phyloP scores from a whole-genome alignment of 1,139 yeast genomes.

The Diutina pseudorugosa region DNA sequence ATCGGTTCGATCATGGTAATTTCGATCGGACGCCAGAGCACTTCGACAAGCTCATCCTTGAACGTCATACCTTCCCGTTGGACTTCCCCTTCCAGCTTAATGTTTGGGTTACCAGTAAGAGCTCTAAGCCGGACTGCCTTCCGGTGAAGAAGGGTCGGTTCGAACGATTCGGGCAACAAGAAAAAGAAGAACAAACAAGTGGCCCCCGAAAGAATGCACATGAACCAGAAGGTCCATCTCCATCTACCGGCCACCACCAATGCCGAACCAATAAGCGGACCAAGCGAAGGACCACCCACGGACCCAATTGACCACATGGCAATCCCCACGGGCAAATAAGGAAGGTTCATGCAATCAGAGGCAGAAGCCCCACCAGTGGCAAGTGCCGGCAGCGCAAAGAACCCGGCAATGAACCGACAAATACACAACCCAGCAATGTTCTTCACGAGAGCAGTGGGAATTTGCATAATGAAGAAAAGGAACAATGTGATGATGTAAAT shows the following conservation, averaged over 20 bases:
- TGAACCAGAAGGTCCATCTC: conserved; percentile 30
- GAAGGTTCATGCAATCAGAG: conserved; percentile 9
- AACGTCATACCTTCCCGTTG: conserved; percentile 20
- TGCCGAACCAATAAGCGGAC: conserved; percentile 25
- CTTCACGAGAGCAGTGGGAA: conserved; percentile 20
- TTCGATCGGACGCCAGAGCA: neutral
- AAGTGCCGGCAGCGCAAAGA: conserved; percentile 14
- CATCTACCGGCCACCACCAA: conserved; percentile 11
- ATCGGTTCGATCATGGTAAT: neutral
- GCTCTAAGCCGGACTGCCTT: conserved; percentile 34
- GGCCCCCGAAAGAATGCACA: conserved; percentile 23
- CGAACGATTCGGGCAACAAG: conserved; percentile 41
- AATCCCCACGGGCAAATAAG: conserved; percentile 20
- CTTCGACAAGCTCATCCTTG: conserved; percentile 11
- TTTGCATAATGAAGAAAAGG: conserved; percentile 20
- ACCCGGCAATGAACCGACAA: conserved; percentile 21
- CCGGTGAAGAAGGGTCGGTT: conserved; percentile 29
- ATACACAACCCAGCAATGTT: conserved; percentile 21
- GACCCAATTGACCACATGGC: conserved; percentile 25
- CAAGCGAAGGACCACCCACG: conserved; percentile 24
- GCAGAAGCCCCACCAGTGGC: conserved; percentile 24
- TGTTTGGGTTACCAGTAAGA: conserved; percentile 12
- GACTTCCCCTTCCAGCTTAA: conserved; percentile 26
- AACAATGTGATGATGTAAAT: conserved; percentile 19
- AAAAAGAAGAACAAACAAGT: conserved; percentile 19